Evolutionary conservation across 352 stramenopile genomes (phyloP).

Genomic region (Pilasporangium apinafurcum): DNA sequence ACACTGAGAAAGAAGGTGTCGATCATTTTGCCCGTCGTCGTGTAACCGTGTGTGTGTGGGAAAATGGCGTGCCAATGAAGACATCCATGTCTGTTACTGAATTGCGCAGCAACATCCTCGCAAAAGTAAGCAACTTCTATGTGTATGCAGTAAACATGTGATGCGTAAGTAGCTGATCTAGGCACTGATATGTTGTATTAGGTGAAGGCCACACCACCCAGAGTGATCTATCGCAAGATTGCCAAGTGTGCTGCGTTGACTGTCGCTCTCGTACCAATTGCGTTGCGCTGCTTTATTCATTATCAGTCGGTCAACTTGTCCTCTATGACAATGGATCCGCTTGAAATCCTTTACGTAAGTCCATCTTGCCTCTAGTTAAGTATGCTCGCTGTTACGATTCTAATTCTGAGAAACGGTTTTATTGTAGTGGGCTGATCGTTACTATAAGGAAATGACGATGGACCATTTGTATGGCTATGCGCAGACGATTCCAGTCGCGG

Average conservation of each 20-base stretch:
- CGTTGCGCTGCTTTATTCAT: slow-evolving; percentile 41
- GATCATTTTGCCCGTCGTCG: slow-evolving; percentile 56
- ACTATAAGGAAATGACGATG: slow-evolving; percentile 22
- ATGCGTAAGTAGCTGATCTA: background rate
- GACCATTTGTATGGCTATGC: slow-evolving; percentile 13
- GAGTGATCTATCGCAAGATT: slow-evolving; percentile 67
- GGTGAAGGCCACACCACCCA: slow-evolving; percentile 67
- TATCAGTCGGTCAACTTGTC: slow-evolving; percentile 61
- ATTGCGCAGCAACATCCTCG: slow-evolving; percentile 72
- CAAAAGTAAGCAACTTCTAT: slow-evolving; percentile 31
- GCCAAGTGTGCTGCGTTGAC: slow-evolving; percentile 45
- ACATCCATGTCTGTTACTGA: slow-evolving; percentile 77
- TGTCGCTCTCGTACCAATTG: slow-evolving; percentile 54
- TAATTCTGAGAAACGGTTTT: background rate
- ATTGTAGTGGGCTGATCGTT: slow-evolving; percentile 21
- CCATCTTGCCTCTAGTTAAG: background rate
- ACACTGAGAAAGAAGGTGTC: slow-evolving; percentile 19
- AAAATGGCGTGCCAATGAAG: slow-evolving; percentile 58
- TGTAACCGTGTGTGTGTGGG: slow-evolving; percentile 76
- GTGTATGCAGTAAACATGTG: no score
- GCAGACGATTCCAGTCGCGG: slow-evolving; percentile 17
- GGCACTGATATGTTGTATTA: slow-evolving; percentile 6
- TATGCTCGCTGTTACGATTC: background rate
- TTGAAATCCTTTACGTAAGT: slow-evolving; percentile 27
- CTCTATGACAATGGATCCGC: slow-evolving; percentile 33